Percentiles rank a stretch among this genome's conserved stretches.
Evolutionary conservation across 176 grass and related monocot genomes (phyloP).

Genomic region (Raddia distichophylla): DNA sequence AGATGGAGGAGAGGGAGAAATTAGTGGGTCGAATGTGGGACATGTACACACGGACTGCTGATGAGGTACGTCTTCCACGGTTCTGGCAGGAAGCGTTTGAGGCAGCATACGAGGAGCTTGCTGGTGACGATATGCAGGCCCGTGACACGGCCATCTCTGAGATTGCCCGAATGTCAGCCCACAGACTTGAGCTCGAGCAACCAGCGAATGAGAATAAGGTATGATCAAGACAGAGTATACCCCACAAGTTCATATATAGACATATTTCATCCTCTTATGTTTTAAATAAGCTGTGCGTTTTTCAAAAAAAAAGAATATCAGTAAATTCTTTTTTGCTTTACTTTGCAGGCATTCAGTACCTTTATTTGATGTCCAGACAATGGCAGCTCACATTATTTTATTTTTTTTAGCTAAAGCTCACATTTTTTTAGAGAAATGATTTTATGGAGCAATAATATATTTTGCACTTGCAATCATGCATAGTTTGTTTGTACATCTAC

Average conservation of each 20-base stretch:
- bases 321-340: neutral
- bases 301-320: neutral
- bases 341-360: neutral
- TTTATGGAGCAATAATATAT: neutral
- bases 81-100: slow-evolving; percentile 92
- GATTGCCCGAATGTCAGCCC: slow-evolving; percentile 78
- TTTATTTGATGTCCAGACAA: neutral
- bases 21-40: slow-evolving; percentile 87
- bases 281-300: neutral
- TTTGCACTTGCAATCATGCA: neutral
- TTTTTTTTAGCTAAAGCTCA: neutral
- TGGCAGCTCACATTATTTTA: neutral
- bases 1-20: slow-evolving; percentile 94
- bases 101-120: slow-evolving; percentile 88
- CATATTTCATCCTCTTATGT: neutral
- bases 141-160: slow-evolving; percentile 67
- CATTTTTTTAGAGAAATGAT: neutral
- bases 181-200: slow-evolving; percentile 67
- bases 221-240: slow-evolving; percentile 1
- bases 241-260: neutral
- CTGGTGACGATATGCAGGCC: slow-evolving; percentile 59
- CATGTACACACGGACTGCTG: slow-evolving; percentile 70
- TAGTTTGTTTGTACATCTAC: neutral
- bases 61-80: slow-evolving; percentile 58
- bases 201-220: slow-evolving; percentile 42